Percentiles rank a stretch among this genome's conserved stretches.
Evolutionary conservation across 148 eudicot genomes (phyloP).

Genomic region (Rhododendron ovatum): DNA sequence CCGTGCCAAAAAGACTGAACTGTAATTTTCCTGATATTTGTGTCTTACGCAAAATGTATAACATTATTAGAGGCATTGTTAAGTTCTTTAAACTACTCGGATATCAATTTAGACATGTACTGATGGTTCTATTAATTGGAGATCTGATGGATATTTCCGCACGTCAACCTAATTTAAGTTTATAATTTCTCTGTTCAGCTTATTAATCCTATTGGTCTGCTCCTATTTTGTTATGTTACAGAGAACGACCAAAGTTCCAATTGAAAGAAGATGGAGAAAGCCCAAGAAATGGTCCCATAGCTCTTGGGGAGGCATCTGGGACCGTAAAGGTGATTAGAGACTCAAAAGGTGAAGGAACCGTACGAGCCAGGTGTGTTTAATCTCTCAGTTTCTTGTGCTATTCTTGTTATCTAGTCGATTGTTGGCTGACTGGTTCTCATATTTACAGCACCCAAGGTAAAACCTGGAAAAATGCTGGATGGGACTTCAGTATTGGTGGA

Average conservation of each 20-base stretch:
- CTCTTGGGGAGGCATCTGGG: constrained; percentile 63
- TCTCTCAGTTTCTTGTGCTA: constrained; percentile 2
- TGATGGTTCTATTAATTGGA: background rate
- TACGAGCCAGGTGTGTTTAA: constrained; percentile 60
- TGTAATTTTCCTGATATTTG: constrained; percentile 1
- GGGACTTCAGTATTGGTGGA: constrained; percentile 12
- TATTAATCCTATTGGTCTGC: background rate
- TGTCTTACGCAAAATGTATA: background rate
- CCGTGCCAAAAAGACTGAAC: background rate
- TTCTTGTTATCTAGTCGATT: constrained; percentile 8
- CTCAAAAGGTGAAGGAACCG: constrained; percentile 53
- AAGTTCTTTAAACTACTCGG: background rate
- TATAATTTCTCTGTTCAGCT: background rate
- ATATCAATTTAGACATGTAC: background rate
- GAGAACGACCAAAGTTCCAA: constrained; percentile 88
- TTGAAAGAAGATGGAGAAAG: constrained; percentile 62
- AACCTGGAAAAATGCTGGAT: constrained; percentile 10
- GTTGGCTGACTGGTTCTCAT: constrained; percentile 25
- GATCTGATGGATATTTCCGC: background rate
- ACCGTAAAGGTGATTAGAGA: constrained; percentile 74
- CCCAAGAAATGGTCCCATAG: constrained; percentile 47
- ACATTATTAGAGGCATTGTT: background rate
- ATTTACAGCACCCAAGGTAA: constrained; percentile 25
- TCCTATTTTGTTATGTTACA: constrained; percentile 19
- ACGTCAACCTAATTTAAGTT: background rate